A percentile compares a stretch with the other conserved stretches of the same genome.
These are phyloP conservation scores for Akanthomyces lecanii DNA, from an alignment of 2,329 filamentous ascomycete species.

Conservation along the genomic window DNA sequence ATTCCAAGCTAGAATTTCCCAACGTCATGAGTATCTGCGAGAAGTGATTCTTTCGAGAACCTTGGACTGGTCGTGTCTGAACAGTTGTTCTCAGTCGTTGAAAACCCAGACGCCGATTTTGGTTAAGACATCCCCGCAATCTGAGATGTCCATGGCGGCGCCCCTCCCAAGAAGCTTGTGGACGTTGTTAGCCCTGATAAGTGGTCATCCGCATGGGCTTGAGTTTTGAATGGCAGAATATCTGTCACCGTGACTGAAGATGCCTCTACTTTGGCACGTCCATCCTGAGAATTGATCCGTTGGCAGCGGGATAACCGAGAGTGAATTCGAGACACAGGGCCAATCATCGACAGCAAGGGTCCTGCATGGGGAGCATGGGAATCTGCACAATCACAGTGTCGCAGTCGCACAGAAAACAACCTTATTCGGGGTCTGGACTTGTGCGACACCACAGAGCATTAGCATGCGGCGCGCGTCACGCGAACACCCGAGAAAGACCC, in stretches of 20 bases:
- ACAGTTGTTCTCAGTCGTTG: not conserved
- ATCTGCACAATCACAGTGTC: not conserved
- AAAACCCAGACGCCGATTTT: not conserved
- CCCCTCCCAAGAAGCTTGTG: not conserved
- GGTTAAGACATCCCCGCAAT: slow-evolving; percentile 6
- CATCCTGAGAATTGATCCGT: not conserved
- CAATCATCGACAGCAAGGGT: not conserved
- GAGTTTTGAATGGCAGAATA: not conserved
- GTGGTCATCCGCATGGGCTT: not conserved
- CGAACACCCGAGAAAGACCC: not conserved
- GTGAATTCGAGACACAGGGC: not conserved
- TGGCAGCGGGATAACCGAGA: not conserved
- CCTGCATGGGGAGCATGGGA: slow-evolving; percentile 2
- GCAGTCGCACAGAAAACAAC: not conserved
- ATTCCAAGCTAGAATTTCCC: too few relatives aligned
- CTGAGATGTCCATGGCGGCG: not conserved
- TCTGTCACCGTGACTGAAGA: too few relatives aligned
- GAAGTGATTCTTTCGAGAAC: not conserved
- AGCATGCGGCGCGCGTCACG: not conserved
- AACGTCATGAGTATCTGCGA: not conserved
- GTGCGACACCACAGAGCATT: not conserved
- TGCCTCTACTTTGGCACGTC: not conserved
- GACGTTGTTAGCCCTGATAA: not conserved
- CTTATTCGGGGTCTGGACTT: not conserved
- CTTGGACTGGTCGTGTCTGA: not conserved